Evolutionary conservation across 352 stramenopile genomes (phyloP).

Genomic region (Sclerospora graminicola): DNA sequence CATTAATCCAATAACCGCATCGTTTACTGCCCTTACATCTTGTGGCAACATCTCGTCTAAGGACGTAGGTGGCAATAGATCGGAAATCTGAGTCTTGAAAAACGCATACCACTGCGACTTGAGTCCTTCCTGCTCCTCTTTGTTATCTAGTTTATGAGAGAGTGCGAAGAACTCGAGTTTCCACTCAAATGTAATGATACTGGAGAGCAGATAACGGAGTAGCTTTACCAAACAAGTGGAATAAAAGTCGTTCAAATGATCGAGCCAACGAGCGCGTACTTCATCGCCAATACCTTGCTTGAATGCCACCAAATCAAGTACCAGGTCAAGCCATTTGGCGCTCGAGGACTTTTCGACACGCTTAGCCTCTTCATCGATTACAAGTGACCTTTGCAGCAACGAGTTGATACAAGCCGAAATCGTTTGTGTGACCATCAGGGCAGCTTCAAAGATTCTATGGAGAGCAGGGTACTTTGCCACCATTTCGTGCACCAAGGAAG

Average conservation of each 20-base stretch:
- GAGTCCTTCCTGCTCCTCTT: conserved; percentile 1
- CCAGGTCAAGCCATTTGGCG: conserved; percentile 13
- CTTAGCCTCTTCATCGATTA: conserved; percentile 5
- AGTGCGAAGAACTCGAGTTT: conserved; percentile 25
- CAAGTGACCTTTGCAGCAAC: conserved; percentile 1
- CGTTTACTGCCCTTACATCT: conserved; percentile 6
- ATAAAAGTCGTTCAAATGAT: conserved; percentile 15
- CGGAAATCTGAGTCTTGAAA: conserved; percentile 18
- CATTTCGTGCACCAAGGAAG: conserved; percentile 1
- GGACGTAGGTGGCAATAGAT: conserved; percentile 25
- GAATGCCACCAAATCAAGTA: conserved; percentile 5
- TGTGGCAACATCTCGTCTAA: conserved; percentile 3
- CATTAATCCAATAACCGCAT: conserved; percentile 10
- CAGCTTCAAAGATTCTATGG: conserved; percentile 13
- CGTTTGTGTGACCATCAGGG: conserved; percentile 13
- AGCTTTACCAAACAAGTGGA: conserved; percentile 15
- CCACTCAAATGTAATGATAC: conserved; percentile 31
- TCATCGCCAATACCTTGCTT: background rate
- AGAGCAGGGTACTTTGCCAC: conserved; percentile 7
- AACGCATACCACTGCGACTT: conserved; percentile 21
- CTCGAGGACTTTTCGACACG: conserved; percentile 7
- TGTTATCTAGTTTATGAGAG: background rate
- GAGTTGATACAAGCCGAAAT: conserved; percentile 7
- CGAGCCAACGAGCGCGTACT: conserved; percentile 6
- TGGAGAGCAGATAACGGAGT: conserved; percentile 20